These are phyloP conservation scores for Arabidopsis hybrid DNA, from an alignment of 441 rosid genomes.

Conservation along the genomic window DNA sequence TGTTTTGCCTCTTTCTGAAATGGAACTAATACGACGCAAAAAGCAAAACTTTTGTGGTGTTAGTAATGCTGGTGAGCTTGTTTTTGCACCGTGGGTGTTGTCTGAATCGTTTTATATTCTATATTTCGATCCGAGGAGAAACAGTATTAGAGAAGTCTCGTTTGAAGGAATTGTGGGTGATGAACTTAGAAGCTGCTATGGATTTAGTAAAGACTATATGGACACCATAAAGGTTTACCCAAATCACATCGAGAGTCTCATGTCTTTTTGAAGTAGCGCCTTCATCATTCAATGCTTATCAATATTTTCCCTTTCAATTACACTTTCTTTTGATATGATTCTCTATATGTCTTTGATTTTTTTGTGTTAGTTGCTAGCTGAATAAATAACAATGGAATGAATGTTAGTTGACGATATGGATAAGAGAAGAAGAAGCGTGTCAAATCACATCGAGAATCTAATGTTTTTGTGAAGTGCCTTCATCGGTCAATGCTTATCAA, in stretches of 20 bases:
- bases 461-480: no score
- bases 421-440: no score
- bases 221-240: neutral
- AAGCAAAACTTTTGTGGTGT: neutral
- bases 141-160: neutral
- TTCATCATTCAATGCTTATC: no score
- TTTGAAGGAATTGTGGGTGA: neutral
- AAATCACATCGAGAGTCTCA: conserved; percentile 1
- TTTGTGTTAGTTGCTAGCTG: no score
- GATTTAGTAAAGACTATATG: neutral
- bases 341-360: neutral
- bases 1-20: neutral
- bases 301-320: no score
- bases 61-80: conserved; percentile 16
- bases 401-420: no score
- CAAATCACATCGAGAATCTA: no score
- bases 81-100: neutral
- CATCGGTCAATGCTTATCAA: no score
- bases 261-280: neutral
- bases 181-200: neutral
- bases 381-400: no score
- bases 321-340: neutral
- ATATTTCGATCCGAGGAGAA: conserved; percentile 2
- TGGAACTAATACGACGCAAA: neutral
- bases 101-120: neutral